These are phyloP conservation scores for Hymenoscyphus infarciens DNA, from an alignment of 2,329 filamentous ascomycete species.

Conservation along the genomic window DNA sequence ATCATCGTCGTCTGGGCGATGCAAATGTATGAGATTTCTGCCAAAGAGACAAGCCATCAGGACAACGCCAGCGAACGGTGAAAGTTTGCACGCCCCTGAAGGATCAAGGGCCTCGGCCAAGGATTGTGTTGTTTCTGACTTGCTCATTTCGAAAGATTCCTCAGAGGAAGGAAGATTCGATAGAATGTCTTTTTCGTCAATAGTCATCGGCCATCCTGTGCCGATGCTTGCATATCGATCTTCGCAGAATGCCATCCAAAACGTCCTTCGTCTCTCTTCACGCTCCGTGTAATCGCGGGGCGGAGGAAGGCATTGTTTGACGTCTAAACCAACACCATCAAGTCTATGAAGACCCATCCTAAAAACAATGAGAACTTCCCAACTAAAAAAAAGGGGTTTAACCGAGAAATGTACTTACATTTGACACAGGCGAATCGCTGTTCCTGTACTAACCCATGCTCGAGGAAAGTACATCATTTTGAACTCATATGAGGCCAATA, in stretches of 20 bases:
- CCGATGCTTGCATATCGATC: conserved; percentile 94
- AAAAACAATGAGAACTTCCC: conserved; percentile 48
- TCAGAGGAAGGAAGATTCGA: conserved; percentile 82
- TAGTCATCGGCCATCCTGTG: conserved; percentile 93
- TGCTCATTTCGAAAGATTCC: conserved; percentile 78
- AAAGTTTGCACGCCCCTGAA: conserved; percentile 68
- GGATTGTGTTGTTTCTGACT: conserved; percentile 66
- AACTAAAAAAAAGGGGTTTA: conserved; percentile 37
- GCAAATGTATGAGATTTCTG: conserved; percentile 84
- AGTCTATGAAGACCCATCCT: conserved; percentile 91
- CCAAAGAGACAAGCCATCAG: conserved; percentile 89
- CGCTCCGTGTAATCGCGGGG: conserved; percentile 90
- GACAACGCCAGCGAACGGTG: conserved; percentile 74
- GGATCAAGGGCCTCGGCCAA: conserved; percentile 68
- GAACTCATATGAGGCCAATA: conserved; percentile 85
- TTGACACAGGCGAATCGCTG: conserved; percentile 73
- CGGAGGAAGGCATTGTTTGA: conserved; percentile 85
- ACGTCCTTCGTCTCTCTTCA: conserved; percentile 86
- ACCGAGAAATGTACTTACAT: conserved; percentile 55
- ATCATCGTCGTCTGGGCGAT: conserved; percentile 78
- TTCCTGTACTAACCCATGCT: conserved; percentile 89
- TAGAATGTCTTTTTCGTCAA: conserved; percentile 88
- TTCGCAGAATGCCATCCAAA: conserved; percentile 90
- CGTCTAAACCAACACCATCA: conserved; percentile 77
- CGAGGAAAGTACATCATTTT: conserved; percentile 97